Evolutionary conservation across 805 yeast genomes (phyloP).

Genomic region (Cyberlindnera saturnus): DNA sequence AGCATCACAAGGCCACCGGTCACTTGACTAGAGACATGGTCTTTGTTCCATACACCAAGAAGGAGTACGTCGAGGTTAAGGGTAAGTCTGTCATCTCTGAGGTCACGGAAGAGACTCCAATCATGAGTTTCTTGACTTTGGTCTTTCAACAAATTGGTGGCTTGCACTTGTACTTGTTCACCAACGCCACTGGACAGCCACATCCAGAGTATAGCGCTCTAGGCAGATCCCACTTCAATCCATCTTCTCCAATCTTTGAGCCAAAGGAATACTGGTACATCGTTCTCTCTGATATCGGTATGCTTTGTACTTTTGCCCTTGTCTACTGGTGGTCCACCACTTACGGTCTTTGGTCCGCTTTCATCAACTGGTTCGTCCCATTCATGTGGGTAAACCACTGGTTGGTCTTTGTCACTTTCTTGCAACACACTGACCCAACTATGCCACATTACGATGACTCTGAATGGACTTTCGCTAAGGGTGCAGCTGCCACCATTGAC

Average conservation of each 20-base stretch:
- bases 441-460: conserved; percentile 52
- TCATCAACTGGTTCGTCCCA: conserved; percentile 53
- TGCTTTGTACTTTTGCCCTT: conserved; percentile 35
- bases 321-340: conserved; percentile 47
- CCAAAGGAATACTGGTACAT: conserved; percentile 49
- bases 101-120: conserved; percentile 50
- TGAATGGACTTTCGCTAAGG: conserved; percentile 60
- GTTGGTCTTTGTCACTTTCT: conserved; percentile 57
- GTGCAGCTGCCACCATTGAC: conserved; percentile 63
- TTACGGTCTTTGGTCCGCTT: conserved; percentile 44
- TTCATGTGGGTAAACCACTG: conserved; percentile 58
- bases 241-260: conserved; percentile 50
- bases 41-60: conserved; percentile 48
- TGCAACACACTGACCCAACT: conserved; percentile 56
- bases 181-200: conserved; percentile 54
- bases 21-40: conserved; percentile 56
- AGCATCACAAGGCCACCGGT: conserved; percentile 61
- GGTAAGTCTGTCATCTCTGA: conserved; percentile 35
- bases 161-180: conserved; percentile 40
- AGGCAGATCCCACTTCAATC: conserved; percentile 48
- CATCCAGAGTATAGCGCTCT: conserved; percentile 35
- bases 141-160: conserved; percentile 55
- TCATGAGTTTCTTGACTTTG: conserved; percentile 36
- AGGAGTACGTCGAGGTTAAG: conserved; percentile 32
- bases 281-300: conserved; percentile 51